These are phyloP conservation scores for Lagenaria siceraria DNA, from an alignment of 306 rosid genomes.

Conservation along the genomic window DNA sequence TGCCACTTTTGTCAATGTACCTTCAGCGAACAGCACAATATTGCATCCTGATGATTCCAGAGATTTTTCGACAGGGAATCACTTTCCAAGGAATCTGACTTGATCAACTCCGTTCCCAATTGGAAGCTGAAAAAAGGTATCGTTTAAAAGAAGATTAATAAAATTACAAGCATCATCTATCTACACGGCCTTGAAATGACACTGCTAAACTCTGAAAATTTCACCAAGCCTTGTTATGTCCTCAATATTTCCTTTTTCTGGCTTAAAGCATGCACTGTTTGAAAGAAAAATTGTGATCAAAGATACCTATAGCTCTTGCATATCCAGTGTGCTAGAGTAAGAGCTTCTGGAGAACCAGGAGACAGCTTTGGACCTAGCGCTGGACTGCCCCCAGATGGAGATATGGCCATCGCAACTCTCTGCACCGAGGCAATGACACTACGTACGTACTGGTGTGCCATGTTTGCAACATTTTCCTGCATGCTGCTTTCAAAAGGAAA, in stretches of 20 bases:
- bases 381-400: conserved; percentile 64
- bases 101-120: conserved; percentile 51
- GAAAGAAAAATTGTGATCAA: background rate
- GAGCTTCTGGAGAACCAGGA: conserved; percentile 84
- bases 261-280: background rate
- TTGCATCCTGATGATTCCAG: conserved; percentile 88
- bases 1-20: conserved; percentile 13
- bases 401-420: conserved; percentile 91
- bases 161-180: background rate
- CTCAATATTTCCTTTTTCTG: background rate
- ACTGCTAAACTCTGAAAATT: background rate
- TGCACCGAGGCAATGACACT: conserved; percentile 86
- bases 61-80: conserved; percentile 58
- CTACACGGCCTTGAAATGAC: background rate
- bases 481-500: conserved; percentile 73
- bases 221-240: background rate
- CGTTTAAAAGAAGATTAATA: background rate
- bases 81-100: conserved; percentile 47
- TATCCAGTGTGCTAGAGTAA: conserved; percentile 81
- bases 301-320: conserved; percentile 79
- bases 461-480: conserved; percentile 67
- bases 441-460: conserved; percentile 87
- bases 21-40: conserved; percentile 84
- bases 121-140: conserved; percentile 34
- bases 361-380: conserved; percentile 51